These are phyloP conservation scores for Effrenium voratum DNA, from an alignment of 73 alveolate genomes.

Conservation along the genomic window DNA sequence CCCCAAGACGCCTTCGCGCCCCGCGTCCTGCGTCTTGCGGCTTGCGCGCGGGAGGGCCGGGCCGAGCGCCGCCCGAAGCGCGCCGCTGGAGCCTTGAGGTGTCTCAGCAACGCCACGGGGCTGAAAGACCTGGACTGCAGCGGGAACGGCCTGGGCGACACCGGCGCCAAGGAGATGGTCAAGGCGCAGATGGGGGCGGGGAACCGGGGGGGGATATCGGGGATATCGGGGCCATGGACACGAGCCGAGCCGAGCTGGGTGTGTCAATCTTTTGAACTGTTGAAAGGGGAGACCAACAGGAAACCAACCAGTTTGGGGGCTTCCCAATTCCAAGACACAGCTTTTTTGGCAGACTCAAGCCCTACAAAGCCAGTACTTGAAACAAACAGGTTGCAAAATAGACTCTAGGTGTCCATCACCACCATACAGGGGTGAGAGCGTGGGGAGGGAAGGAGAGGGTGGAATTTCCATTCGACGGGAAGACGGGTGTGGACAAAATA, in stretches of 20 bases:
- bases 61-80: background rate
- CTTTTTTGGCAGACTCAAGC: background rate
- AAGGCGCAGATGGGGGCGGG: background rate
- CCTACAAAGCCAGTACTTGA: background rate
- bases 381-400: background rate
- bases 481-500: too few species aligned
- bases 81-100: background rate
- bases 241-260: background rate
- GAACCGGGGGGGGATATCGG: background rate
- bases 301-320: background rate
- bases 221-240: background rate
- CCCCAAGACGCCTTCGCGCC: too few species aligned
- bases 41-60: too few species aligned
- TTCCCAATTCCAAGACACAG: background rate
- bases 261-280: background rate
- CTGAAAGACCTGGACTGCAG: slow-evolving; percentile 62
- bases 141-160: slow-evolving; percentile 60
- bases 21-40: too few species aligned
- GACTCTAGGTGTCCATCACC: background rate
- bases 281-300: too few species aligned
- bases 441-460: background rate
- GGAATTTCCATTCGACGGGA: too few species aligned
- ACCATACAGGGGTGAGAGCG: background rate
- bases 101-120: slow-evolving; percentile 25
- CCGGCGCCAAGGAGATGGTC: slow-evolving; percentile 24